Base-by-base conservation (phyloP, 768 basidiomycete genomes). In the Auriscalpium microsporum region DNA sequence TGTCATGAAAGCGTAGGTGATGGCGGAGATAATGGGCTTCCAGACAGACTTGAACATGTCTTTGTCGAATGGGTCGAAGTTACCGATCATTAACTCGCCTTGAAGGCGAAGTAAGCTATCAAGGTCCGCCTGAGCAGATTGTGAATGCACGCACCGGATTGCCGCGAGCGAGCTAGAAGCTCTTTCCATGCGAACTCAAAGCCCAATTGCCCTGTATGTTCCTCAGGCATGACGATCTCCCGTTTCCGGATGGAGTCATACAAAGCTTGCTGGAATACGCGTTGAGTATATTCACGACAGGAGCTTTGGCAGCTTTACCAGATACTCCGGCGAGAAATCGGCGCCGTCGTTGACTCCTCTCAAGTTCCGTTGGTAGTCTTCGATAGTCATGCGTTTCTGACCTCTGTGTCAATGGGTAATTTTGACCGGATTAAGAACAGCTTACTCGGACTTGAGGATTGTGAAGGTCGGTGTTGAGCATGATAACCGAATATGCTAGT, bases 121-220 rank as follows among this genome's bases (percentile, higher is more conserved):
- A 28, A 28, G 28, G 28, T 4, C 28, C 28, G 28, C 28, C 28
- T 28, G 0, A 0, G 28, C 28, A 28, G 28, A 28, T 28, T 28
- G 28, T 28, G 14, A 4, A 13, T 42, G 11, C 9, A 65, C 78
- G 45, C 56, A 88, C 93, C 91, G 57, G 91, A 82, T 66, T 83
- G 84, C 54, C 84, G 78, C 46, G 94, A 83, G 35, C 96, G 81
- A 35, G 84, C 71, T 38, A 97, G 77, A 10, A 99, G 75, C 62
- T 97, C 94, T 67, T 96, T 97, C 96, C 96, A 99, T 16, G 96
- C 95, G 67, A 95, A 96, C 63, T 98, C 96, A 67, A 99, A 99
- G 9, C 96, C 96, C 46, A 95, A 79, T 65, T 92, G 91, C 2
- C 95, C 96, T 9, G 86, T 89, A 64, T 99, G 96, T 63, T 99